Evolutionary conservation across 371 early-diverging fungal genomes (phyloP).

Genomic region (Encephalitozoon romaleae): DNA sequence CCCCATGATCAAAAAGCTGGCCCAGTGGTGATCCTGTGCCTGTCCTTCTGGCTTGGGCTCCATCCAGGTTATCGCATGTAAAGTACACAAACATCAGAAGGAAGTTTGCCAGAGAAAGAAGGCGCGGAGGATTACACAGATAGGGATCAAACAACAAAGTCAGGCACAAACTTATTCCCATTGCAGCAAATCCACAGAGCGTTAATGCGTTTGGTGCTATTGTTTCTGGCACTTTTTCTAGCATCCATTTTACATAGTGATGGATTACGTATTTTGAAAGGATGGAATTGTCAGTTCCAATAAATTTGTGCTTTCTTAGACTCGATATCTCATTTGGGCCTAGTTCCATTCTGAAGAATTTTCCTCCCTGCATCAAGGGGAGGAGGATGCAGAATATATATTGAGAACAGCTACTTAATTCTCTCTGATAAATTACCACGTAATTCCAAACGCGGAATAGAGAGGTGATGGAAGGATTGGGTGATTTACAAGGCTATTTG

Average conservation of each 20-base stretch:
- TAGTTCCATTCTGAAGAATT: background rate
- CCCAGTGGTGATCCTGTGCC: constrained; percentile 82
- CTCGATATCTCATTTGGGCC: constrained; percentile 56
- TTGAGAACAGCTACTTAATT: background rate
- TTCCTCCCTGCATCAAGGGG: background rate
- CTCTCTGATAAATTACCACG: background rate
- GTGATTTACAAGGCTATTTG: background rate
- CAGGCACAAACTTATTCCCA: constrained; percentile 41
- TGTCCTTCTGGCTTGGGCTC: constrained; percentile 87
- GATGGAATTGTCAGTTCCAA: constrained; percentile 71
- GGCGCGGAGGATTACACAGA: constrained; percentile 68
- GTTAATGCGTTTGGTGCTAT: constrained; percentile 93
- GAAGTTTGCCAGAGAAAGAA: constrained; percentile 71
- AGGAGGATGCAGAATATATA: background rate
- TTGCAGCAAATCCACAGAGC: constrained; percentile 68
- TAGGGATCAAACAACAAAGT: constrained; percentile 66
- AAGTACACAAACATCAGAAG: constrained; percentile 80
- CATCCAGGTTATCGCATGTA: constrained; percentile 90
- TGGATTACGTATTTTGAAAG: constrained; percentile 70
- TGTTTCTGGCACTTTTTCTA: constrained; percentile 74
- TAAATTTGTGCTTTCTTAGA: constrained; percentile 71
- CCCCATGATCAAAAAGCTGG: constrained; percentile 69
- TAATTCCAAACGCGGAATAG: background rate
- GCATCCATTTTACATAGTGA: constrained; percentile 77
- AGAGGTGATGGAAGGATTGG: background rate